phyloP scores from a whole-genome alignment of 2,329 filamentous ascomycete species.

The Coniochaeta hoffmannii region DNA sequence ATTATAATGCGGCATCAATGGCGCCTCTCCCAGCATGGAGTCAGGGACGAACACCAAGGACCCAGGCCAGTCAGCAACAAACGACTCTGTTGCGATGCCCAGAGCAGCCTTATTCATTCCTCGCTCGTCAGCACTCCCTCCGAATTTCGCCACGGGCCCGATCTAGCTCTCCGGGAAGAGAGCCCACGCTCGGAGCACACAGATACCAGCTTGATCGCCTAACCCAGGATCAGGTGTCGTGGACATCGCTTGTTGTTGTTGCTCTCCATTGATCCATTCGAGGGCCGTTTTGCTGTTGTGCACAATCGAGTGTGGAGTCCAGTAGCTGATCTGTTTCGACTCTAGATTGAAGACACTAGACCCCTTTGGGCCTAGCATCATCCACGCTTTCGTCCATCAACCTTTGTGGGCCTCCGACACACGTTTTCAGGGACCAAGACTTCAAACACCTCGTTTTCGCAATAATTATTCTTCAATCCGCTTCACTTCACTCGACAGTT shows the following conservation, averaged over 20 bases:
- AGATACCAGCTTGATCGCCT: not conserved
- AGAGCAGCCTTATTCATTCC: not conserved
- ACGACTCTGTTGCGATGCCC: not conserved
- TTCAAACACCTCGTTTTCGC: not conserved
- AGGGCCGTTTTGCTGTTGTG: not conserved
- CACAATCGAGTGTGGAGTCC: constrained; percentile 2
- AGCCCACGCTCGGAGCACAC: not conserved
- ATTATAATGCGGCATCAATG: not conserved
- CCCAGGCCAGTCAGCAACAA: not conserved
- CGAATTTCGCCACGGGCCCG: not conserved
- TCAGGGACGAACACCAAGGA: not conserved
- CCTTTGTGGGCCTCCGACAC: not conserved
- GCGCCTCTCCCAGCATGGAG: not conserved
- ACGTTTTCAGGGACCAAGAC: not conserved
- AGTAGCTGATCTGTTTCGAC: constrained; percentile 9
- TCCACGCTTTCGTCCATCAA: not conserved
- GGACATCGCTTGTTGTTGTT: not conserved
- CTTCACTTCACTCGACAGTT: not conserved
- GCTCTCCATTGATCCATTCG: not conserved
- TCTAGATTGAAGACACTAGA: constrained; percentile 8
- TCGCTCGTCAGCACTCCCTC: not conserved
- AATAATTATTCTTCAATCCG: not conserved
- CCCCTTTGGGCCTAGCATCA: constrained; percentile 1
- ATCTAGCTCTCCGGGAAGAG: not conserved
- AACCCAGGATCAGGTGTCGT: not conserved